Base-by-base conservation (phyloP, 2,329 filamentous ascomycete genomes). In the Fusarium proliferatum region DNA sequence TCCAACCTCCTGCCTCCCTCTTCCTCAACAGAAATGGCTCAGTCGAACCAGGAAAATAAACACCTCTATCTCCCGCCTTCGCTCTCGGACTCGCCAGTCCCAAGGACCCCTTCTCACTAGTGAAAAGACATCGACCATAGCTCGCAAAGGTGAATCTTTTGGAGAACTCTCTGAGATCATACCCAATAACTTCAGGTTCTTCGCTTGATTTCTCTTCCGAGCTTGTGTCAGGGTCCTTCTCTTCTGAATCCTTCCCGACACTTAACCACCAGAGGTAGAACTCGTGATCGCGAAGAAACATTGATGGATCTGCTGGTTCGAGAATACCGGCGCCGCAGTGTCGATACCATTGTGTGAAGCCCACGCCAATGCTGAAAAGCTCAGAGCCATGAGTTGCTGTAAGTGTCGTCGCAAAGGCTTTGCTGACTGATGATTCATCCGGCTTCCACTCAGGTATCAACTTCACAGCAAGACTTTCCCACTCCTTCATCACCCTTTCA, bases 241-340 rank as follows among this genome's bases (percentile, higher is more conserved):
- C 11, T n/a, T n/a, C 34, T 1, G 28, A 12, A 1, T n/a, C 9
- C 2, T 39, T 55, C 1, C 28, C 33, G 2, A 39, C 11, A 9
- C 9, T 28, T 2, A 53, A 0, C 64, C 69, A 72, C 69, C 69
- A 72, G 3, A 72, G 17, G 5, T 64, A 69, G 2, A 69, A 72
- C 21, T 72, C 69, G 3, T 39, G 48, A 2, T 72, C 26, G 0
- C 69, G 64, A 16, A 72, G 38, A 16, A 64, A 62, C 48, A 56
- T 43, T 1, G 46, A 36, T 17, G 63, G 53, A 19, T 72, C 69
- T 0, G 30, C 2, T 5, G 36, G 2, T 12, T 72, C 57, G 11
- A 72, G 52, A 2, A 64, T 9, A 3, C 58, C 46, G 3, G 48
- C n/a, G 1, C 69, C 69, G 15, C 42, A 72, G 33, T 69, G 69